A percentile compares a stretch with the other conserved stretches of the same genome.
Conservation (phyloP, 441 rosid species). For the Pelargonium australe region DNA sequence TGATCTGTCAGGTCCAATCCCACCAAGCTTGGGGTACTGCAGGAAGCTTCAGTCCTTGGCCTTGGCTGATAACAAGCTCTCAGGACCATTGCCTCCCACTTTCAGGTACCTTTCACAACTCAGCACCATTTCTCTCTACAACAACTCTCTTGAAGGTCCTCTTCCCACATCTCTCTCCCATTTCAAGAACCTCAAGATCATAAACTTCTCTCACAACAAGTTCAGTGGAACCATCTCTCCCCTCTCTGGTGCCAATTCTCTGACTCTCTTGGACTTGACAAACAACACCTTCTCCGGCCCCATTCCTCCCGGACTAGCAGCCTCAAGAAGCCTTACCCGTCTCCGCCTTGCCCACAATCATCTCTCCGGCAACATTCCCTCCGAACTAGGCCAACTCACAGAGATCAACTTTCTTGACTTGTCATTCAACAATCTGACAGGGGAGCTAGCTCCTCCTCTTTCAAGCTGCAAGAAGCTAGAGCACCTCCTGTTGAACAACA, state of each 20-base stretch:
- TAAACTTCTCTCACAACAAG: slow-evolving; percentile 74
- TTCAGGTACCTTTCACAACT: slow-evolving; percentile 60
- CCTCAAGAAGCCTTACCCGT: slow-evolving; percentile 52
- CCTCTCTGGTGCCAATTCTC: slow-evolving; percentile 51
- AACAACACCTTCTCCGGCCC: slow-evolving; percentile 67
- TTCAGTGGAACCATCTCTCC: slow-evolving; percentile 59
- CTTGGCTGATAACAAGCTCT: slow-evolving; percentile 71
- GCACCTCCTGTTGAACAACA: slow-evolving; percentile 58
- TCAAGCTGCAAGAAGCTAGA: slow-evolving; percentile 46
- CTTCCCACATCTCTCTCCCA: slow-evolving; percentile 61
- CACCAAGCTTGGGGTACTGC: slow-evolving; percentile 83
- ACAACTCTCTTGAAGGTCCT: slow-evolving; percentile 72
- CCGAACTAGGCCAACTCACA: slow-evolving; percentile 47
- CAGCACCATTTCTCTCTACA: slow-evolving; percentile 55
- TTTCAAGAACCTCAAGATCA: slow-evolving; percentile 59
- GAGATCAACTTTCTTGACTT: slow-evolving; percentile 66
- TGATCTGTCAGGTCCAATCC: slow-evolving; percentile 65
- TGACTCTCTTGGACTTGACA: slow-evolving; percentile 68
- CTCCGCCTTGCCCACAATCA: slow-evolving; percentile 68
- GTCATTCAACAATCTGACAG: slow-evolving; percentile 60
- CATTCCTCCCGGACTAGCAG: slow-evolving; percentile 49
- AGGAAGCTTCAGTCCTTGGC: slow-evolving; percentile 44
- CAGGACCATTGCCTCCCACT: slow-evolving; percentile 73
- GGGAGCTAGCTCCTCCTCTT: slow-evolving; percentile 47
- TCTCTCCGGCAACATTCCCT: slow-evolving; percentile 58